Percentiles rank a stretch among this genome's conserved stretches.
These are phyloP conservation scores for Marchantia polymorpha DNA, from an alignment of 225 moss, liverwort and hornwort species.

Conservation along the genomic window DNA sequence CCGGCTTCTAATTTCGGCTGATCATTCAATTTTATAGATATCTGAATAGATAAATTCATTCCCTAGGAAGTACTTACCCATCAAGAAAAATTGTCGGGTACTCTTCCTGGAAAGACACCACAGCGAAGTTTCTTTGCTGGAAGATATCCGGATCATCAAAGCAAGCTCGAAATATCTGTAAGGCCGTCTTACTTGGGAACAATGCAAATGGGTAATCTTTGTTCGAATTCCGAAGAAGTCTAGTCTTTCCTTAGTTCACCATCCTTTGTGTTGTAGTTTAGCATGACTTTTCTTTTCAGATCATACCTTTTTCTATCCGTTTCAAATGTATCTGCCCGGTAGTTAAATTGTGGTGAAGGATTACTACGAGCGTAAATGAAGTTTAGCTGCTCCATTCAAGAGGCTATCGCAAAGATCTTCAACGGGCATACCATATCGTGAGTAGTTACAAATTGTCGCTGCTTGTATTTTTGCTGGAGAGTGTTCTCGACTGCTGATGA, in stretches of 20 bases:
- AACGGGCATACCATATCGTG: background rate
- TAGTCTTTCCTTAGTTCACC: background rate
- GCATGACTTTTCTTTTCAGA: background rate
- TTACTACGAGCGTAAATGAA: background rate
- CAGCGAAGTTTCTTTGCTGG: background rate
- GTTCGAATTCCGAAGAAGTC: background rate
- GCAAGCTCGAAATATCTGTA: background rate
- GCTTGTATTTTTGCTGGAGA: background rate
- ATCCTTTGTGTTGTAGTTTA: background rate
- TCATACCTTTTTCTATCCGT: background rate
- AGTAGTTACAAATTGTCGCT: background rate
- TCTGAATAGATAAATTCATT: conserved; percentile 2
- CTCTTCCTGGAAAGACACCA: background rate
- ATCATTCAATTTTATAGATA: background rate
- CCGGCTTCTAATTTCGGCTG: conserved; percentile 62
- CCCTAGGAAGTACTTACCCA: background rate
- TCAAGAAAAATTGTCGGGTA: background rate
- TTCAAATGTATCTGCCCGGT: background rate
- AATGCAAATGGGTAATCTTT: background rate
- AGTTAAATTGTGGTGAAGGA: background rate
- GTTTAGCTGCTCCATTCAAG: background rate
- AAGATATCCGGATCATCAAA: background rate
- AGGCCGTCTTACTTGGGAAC: background rate
- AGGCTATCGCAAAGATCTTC: background rate
- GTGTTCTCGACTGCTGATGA: background rate